Conservation (phyloP, 148 eudicot genomes). For the Rhododendron henanense region DNA sequence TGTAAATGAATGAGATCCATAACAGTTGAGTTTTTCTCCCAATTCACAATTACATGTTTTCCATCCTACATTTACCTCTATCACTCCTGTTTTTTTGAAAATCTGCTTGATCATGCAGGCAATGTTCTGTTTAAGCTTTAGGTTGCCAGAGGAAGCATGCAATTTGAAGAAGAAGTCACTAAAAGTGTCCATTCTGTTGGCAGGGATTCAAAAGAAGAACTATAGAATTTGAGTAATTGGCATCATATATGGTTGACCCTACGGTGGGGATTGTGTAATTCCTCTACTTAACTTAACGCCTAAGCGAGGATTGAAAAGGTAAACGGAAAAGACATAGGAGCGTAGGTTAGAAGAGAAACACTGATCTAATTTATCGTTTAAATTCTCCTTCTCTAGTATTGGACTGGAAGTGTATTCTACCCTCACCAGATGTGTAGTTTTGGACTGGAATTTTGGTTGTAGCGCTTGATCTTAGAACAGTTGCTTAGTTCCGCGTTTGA, state of each 20-base stretch:
- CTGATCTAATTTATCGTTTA: no score
- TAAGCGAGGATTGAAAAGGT: conserved; percentile 1
- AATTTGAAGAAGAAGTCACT: background rate
- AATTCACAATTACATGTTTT: background rate
- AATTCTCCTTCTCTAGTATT: background rate
- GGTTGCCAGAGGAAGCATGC: no score
- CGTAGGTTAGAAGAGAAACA: background rate
- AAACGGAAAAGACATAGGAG: background rate
- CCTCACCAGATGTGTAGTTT: background rate
- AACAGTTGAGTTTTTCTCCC: no score
- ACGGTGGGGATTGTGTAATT: background rate
- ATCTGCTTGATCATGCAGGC: conserved; percentile 51
- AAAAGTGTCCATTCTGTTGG: conserved; percentile 10
- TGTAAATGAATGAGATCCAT: no score
- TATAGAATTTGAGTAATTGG: background rate
- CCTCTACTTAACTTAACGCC: background rate
- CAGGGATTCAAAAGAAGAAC: background rate
- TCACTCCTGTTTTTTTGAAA: background rate
- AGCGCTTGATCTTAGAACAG: background rate
- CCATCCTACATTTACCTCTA: background rate
- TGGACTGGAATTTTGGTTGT: background rate
- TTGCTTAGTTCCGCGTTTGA: background rate
- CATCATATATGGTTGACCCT: background rate
- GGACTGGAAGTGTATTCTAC: background rate
- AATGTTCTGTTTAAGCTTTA: conserved; percentile 77